Base-by-base conservation (phyloP, 345 rosid species). In the Camelina neglecta region DNA sequence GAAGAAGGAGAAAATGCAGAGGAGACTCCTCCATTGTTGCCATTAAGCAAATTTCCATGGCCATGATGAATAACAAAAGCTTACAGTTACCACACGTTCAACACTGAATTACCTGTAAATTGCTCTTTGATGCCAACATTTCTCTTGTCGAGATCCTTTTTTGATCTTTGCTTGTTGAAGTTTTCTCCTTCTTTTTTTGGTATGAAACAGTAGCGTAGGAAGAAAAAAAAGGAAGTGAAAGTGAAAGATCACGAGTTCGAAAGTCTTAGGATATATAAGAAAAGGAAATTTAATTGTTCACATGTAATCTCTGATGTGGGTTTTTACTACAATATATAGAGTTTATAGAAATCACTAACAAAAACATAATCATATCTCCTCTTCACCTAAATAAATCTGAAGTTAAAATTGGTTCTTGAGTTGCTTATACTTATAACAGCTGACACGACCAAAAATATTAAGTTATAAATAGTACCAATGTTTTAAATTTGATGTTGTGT, bases 11-110 rank as follows among this genome's bases (percentile, higher is more conserved):
- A 71, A 45, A 65, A 64, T 36, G 29, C 41, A 57, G 47, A 56
- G 18, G 57, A 39, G 48, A 47, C 24, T 50, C 72, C 75, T 51
- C 62, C 67, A 58, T 20, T 31, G 62, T 13, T 77, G 72, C 72
- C 80, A 70, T 12, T 20, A 65, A 71, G 80, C 55, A 77, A 77
- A 56, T 71, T 77, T 39, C 80, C 80, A 65, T 77, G 80, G 80
- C 80, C 80, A 71, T 77, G 64, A 29, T 4, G 31, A 57, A 65
- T 54, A 73, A 73, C 49, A 23, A 60, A 29, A 61, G 39, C 74
- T 75, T 60, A 75, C 79, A 68, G 79, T 51, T 69, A 69, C 71
- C 54, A 63, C 72, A 48, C 47, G 67, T 59, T 9, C 80, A 54
- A 71, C 75, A 73, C 74, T 60, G 33, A 29, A 59, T 72, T 61